phyloP scores from a whole-genome alignment of 495 filamentous ascomycete genomes.

The Aspergillus sparsus region DNA sequence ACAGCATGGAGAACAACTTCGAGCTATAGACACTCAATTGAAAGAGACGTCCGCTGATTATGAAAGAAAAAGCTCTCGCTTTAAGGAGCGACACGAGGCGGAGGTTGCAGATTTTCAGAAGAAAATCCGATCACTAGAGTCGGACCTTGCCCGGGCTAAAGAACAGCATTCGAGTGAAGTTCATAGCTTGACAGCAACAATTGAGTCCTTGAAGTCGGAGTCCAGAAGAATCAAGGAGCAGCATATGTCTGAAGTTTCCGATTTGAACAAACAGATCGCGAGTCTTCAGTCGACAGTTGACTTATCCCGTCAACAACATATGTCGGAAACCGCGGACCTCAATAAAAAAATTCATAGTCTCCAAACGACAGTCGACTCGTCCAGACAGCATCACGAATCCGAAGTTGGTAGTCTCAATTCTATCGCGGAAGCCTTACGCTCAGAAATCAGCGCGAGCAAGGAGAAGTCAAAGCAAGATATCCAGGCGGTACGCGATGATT shows the following conservation, averaged over 20 bases:
- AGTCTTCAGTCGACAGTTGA: constrained; percentile 55
- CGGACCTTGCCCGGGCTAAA: constrained; percentile 58
- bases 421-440: constrained; percentile 55
- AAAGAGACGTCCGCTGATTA: constrained; percentile 52
- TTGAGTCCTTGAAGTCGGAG: constrained; percentile 56
- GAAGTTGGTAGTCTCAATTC: constrained; percentile 59
- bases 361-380: constrained; percentile 57
- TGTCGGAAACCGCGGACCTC: constrained; percentile 22
- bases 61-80: constrained; percentile 46
- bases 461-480: constrained; percentile 55
- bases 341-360: constrained; percentile 54
- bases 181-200: constrained; percentile 56
- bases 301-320: constrained; percentile 46
- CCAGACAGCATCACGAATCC: constrained; percentile 55
- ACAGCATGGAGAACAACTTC: constrained; percentile 52
- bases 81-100: constrained; percentile 56
- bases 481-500: constrained; percentile 58
- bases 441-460: constrained; percentile 56
- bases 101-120: constrained; percentile 64
- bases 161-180: constrained; percentile 57
- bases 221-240: constrained; percentile 52
- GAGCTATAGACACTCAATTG: constrained; percentile 48
- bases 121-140: constrained; percentile 58
- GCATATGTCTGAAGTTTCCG: constrained; percentile 58
- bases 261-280: constrained; percentile 57